Percentiles rank a stretch among this genome's conserved stretches.
These are phyloP conservation scores for Clohesyomyces aquaticus DNA, from an alignment of 495 filamentous ascomycete genomes.

Conservation along the genomic window DNA sequence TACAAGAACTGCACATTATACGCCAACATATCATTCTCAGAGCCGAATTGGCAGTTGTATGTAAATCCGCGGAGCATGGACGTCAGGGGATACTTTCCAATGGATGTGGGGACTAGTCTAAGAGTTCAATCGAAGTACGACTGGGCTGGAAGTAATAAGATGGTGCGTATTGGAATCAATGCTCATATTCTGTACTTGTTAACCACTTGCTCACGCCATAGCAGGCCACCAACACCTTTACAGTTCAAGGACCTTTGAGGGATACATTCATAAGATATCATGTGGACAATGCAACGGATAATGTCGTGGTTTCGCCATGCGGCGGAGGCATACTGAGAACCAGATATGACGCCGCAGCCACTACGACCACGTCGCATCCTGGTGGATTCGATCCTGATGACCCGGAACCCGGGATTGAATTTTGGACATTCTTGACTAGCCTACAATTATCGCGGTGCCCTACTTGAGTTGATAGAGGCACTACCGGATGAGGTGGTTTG, in stretches of 20 bases:
- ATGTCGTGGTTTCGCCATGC: constrained; percentile 5
- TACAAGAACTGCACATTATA: constrained; percentile 1
- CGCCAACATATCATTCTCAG: background rate
- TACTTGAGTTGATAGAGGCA: no score
- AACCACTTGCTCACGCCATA: background rate
- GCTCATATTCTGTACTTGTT: background rate
- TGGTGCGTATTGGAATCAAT: background rate
- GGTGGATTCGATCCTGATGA: background rate
- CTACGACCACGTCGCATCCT: background rate
- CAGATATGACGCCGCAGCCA: background rate
- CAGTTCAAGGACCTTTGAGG: background rate
- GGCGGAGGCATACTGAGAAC: background rate
- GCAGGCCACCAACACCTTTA: background rate
- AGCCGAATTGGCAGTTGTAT: background rate
- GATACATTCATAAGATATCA: background rate
- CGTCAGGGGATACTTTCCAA: constrained; percentile 2
- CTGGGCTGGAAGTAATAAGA: background rate
- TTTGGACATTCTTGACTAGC: background rate
- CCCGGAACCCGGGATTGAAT: background rate
- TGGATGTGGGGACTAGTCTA: background rate
- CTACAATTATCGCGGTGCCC: no score
- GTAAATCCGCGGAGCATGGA: background rate
- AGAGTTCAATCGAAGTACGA: background rate
- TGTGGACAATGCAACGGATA: background rate
- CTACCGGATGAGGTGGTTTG: no score